Conservation (phyloP, 768 basidiomycete species). For the Kwoniella heveanensis region DNA sequence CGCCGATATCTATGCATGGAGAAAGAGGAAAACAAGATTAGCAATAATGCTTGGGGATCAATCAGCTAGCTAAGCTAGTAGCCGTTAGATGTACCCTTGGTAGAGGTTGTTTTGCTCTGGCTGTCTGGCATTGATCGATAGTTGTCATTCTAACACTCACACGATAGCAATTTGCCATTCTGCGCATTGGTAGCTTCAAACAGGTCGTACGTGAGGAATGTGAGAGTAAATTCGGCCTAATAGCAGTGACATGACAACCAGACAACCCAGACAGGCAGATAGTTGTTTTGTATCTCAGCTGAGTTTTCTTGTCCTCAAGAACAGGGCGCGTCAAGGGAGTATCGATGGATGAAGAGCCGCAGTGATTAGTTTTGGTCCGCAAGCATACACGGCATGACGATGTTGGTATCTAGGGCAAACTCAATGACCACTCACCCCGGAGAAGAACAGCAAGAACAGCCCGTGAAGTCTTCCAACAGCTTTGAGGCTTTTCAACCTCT, state of each 20-base stretch:
- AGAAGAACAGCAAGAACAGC: constrained; percentile 84
- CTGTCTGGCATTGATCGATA: too few species aligned
- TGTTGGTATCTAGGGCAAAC: too few species aligned
- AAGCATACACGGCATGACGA: too few species aligned
- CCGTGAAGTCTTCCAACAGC: constrained; percentile 73
- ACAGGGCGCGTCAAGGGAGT: too few species aligned
- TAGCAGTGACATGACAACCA: background rate
- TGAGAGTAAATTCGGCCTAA: constrained; percentile 92
- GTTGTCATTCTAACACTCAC: constrained; percentile 29
- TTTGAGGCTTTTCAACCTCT: constrained; percentile 64
- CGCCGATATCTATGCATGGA: constrained; percentile 72
- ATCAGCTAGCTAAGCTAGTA: too few species aligned
- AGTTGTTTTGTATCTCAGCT: too few species aligned
- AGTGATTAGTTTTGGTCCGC: too few species aligned
- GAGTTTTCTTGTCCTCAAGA: too few species aligned
- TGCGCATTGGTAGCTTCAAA: constrained; percentile 52
- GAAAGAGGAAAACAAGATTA: background rate
- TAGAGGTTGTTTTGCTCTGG: background rate
- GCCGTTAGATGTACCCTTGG: too few species aligned
- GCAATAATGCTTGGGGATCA: too few species aligned
- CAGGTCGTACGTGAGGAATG: constrained; percentile 70
- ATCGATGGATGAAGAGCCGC: too few species aligned
- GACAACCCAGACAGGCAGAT: background rate
- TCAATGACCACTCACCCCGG: constrained; percentile 59
- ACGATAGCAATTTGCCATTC: constrained; percentile 53